Conservation (phyloP, 2,329 filamentous ascomycete species). For the Botryotinia calthae region DNA sequence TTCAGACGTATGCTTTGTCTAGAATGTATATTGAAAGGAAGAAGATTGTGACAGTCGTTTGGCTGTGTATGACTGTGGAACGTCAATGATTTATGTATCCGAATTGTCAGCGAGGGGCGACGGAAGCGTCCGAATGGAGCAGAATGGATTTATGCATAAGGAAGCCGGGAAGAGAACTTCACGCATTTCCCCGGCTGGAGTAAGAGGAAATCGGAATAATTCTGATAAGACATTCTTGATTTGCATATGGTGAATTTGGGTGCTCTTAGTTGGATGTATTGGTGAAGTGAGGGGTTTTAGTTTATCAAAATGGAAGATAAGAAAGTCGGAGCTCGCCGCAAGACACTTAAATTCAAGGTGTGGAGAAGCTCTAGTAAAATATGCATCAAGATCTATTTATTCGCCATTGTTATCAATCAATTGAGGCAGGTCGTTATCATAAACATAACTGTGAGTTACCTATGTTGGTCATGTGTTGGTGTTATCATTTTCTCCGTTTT, state of each 20-base stretch:
- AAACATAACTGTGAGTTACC: background rate
- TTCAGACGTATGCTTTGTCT: background rate
- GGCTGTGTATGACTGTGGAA: background rate
- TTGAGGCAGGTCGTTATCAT: background rate
- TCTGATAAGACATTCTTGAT: background rate
- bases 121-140: background rate
- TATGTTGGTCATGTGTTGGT: background rate
- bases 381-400: background rate
- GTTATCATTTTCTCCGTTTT: background rate
- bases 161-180: background rate
- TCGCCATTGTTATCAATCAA: background rate
- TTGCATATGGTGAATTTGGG: background rate
- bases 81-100: background rate
- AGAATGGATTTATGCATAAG: background rate
- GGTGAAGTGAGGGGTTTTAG: background rate
- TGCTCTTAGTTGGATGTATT: background rate
- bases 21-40: background rate
- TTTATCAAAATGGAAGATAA: constrained; percentile 7
- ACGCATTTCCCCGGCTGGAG: background rate
- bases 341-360: background rate
- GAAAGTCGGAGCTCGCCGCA: constrained; percentile 7
- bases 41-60: background rate
- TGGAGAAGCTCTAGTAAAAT: constrained; percentile 1
- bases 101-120: background rate
- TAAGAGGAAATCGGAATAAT: background rate